Base-by-base conservation (phyloP, 257 asterid species). In the Schizonepeta tenuifolia region DNA sequence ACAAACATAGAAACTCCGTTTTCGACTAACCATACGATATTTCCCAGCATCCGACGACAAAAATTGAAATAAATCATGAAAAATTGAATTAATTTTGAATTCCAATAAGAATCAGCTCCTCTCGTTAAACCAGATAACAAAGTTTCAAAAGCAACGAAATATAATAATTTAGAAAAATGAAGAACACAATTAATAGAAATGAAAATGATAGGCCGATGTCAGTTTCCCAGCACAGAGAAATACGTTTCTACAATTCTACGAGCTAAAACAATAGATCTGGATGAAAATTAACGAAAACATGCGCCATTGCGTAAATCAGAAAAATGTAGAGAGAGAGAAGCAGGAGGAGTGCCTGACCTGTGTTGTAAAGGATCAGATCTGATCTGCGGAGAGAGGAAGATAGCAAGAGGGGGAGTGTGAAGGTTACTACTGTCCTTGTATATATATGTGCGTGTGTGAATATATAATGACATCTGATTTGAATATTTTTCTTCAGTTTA, bases 351-450 rank as follows among this genome's bases (percentile, higher is more conserved):
- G 58, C 1, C 13, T 24, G 7, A 80, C 84, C 82, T 80, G 72
- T 40, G 79, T 7, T 38, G 66, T 28, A 47, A 71, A 35, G 35
- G 59, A 77, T 80, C 74, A 69, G 67, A 76, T 76, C 80, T 62
- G 85, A 81, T 56, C 77, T 59, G 82, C 64, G 72, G 82, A 72
- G 79, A 35, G 76, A n/a, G n/a, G n/a, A 49, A 72, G 81, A 56
- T 71, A 57, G 75, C 73, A 10, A 60, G 72, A 55, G 76, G 57
- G 57, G 35, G 54, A 49, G 35, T 43, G 72, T 41, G 49, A 43
- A 41, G 38, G 24, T 18, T 60, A 49, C 70, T 60, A n/a, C 72
- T 44, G n/a, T 53, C 64, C 38, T 69, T 33, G n/a, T 75, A 4
- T 67, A 63, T 73, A 36, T 61, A 62, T 15, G 0, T 47, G 2